Evolutionary conservation across 2,329 filamentous ascomycete species (phyloP).

Genomic region (Immersiporthe knoxdaviesiana): DNA sequence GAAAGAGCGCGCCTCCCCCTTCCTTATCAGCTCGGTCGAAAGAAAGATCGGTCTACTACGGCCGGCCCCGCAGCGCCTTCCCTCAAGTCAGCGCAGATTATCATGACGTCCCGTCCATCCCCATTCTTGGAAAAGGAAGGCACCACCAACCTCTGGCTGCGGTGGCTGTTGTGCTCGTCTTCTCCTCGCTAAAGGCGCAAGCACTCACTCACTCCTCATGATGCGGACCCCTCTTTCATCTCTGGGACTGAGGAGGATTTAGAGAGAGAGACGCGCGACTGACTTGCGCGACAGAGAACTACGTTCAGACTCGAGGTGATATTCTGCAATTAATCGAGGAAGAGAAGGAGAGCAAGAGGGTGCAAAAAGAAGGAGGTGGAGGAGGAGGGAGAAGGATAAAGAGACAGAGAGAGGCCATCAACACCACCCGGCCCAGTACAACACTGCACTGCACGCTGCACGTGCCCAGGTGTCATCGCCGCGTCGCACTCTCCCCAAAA

Average conservation of each 20-base stretch:
- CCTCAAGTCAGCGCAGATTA: neutral
- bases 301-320: neutral
- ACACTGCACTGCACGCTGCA: neutral
- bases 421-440: neutral
- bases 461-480: neutral
- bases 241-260: neutral
- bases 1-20: neutral
- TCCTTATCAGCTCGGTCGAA: neutral
- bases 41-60: neutral
- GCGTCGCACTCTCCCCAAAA: neutral
- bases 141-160: neutral
- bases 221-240: neutral
- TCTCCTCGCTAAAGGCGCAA: too few relatives aligned
- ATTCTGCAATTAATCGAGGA: neutral
- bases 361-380: neutral
- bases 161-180: neutral
- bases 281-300: neutral
- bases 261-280: neutral
- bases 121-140: neutral
- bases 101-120: neutral
- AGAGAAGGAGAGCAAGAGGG: neutral
- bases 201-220: neutral
- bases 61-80: neutral
- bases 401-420: neutral
- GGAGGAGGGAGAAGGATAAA: neutral